Evolutionary conservation across 495 filamentous ascomycete genomes (phyloP).

Genomic region (Amniculicola lignicola): DNA sequence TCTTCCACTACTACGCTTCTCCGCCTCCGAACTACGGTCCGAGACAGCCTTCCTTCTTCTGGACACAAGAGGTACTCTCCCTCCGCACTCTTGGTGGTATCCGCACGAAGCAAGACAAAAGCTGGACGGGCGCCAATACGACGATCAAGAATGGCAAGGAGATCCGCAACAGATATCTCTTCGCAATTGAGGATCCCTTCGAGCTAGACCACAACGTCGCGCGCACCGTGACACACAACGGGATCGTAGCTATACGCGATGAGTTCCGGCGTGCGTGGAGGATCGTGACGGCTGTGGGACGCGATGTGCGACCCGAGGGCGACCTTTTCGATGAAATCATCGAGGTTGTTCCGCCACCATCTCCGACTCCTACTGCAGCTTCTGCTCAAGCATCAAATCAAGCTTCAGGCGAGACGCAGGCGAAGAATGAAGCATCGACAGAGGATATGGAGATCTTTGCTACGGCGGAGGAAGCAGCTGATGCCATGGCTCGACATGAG

Average conservation of each 20-base stretch:
- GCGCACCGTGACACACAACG: slow-evolving; percentile 71
- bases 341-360: no score
- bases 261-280: slow-evolving; percentile 73
- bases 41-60: slow-evolving; percentile 52
- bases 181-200: slow-evolving; percentile 86
- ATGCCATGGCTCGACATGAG: no score
- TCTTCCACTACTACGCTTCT: slow-evolving; percentile 78
- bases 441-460: no score
- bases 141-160: slow-evolving; percentile 51
- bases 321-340: slow-evolving; percentile 38
- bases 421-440: no score
- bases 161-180: slow-evolving; percentile 72
- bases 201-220: slow-evolving; percentile 80
- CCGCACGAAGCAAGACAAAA: slow-evolving; percentile 66
- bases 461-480: no score
- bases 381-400: no score
- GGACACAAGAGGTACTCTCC: slow-evolving; percentile 67
- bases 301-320: slow-evolving; percentile 29
- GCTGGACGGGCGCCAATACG: slow-evolving; percentile 71
- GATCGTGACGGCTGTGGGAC: slow-evolving; percentile 51
- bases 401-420: no score
- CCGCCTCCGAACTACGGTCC: slow-evolving; percentile 46
- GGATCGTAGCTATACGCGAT: slow-evolving; percentile 70
- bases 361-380: no score
- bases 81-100: slow-evolving; percentile 67